phyloP scores from a whole-genome alignment of 192 early-diverging fungal species.

The Coemansia sp. region DNA sequence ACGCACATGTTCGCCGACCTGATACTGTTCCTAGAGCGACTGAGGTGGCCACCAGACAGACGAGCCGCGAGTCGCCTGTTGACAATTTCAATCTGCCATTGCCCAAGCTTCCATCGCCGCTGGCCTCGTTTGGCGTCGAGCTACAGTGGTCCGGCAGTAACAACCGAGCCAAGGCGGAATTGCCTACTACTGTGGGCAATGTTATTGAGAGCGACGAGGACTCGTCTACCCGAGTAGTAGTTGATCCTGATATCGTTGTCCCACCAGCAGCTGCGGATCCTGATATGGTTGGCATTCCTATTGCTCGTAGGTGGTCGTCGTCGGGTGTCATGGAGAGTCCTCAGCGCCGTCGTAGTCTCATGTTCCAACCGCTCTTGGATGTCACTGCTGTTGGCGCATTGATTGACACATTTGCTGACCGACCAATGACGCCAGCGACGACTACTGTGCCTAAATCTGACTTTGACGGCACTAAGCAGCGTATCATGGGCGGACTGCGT shows the following conservation, averaged over 20 bases:
- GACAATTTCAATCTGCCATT: conserved; percentile 7
- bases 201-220: neutral
- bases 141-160: neutral
- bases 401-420: conserved; percentile 25
- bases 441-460: neutral
- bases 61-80: neutral
- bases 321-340: conserved; percentile 11
- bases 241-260: neutral
- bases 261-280: too few species aligned
- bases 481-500: conserved; percentile 26
- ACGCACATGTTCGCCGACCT: neutral
- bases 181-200: neutral
- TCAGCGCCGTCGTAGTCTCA: conserved; percentile 37
- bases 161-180: neutral
- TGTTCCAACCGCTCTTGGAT: conserved; percentile 45
- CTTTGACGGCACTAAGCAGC: neutral
- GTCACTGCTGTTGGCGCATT: conserved; percentile 34
- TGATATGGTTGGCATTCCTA: neutral
- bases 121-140: conserved; percentile 16
- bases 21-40: neutral
- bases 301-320: neutral
- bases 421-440: neutral
- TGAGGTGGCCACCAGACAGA: neutral
- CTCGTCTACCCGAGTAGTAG: neutral
- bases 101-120: conserved; percentile 22